Percentiles rank a stretch among this genome's conserved stretches.
These are phyloP conservation scores for Kalmusia sp. DNA, from an alignment of 2,329 filamentous ascomycete species.

Conservation along the genomic window DNA sequence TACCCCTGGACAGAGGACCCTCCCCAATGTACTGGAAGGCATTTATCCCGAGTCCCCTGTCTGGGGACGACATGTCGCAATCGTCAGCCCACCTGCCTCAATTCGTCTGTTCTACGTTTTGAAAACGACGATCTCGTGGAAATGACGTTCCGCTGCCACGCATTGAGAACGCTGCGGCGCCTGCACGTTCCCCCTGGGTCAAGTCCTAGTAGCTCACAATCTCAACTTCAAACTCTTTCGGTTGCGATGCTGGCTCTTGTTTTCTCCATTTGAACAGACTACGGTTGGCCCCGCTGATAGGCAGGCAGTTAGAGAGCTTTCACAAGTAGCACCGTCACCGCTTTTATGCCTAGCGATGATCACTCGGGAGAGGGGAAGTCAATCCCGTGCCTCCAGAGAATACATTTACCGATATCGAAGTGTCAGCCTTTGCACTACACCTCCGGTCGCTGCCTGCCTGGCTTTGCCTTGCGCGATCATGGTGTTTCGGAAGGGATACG, in stretches of 20 bases:
- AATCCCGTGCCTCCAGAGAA: not conserved
- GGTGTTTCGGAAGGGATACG: not conserved
- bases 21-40: conserved; percentile 15
- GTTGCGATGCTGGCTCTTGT: conserved; percentile 20
- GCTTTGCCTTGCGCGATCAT: not conserved
- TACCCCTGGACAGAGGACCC: not conserved
- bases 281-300: conserved; percentile 10
- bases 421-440: not conserved
- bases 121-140: conserved; percentile 26
- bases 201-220: conserved; percentile 14
- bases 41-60: conserved; percentile 18
- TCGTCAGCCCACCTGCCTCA: conserved; percentile 19
- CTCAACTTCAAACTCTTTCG: conserved; percentile 18
- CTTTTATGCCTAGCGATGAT: conserved; percentile 30
- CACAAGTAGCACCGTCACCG: conserved; percentile 19
- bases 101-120: conserved; percentile 19
- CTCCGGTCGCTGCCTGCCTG: not conserved
- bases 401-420: not conserved
- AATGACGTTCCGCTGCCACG: conserved; percentile 26
- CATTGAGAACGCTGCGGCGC: conserved; percentile 4
- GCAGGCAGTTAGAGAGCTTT: conserved; percentile 5
- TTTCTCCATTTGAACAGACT: conserved; percentile 9
- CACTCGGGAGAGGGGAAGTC: conserved; percentile 18
- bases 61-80: conserved; percentile 26
- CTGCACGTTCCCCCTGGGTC: conserved; percentile 17